A percentile compares a stretch with the other conserved stretches of the same genome.
Evolutionary conservation across 2,329 filamentous ascomycete genomes (phyloP).

Genomic region (Coniochaeta sp.): DNA sequence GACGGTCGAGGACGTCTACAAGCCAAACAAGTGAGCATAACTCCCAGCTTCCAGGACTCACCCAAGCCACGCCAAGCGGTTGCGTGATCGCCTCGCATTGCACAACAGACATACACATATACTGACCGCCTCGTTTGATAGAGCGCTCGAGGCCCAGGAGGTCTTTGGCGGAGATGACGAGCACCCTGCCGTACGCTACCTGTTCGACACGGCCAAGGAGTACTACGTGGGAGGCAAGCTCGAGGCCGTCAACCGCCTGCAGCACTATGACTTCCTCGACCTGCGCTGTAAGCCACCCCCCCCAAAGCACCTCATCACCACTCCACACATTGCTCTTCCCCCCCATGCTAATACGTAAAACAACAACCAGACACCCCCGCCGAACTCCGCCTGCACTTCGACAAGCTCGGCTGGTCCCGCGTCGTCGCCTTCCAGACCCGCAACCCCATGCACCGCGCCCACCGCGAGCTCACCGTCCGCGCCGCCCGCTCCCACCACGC

Average conservation of each 20-base stretch:
- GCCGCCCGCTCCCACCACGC: slow-evolving; percentile 92
- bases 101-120: slow-evolving; percentile 4
- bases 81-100: slow-evolving; percentile 16
- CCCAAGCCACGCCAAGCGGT: slow-evolving; percentile 12
- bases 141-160: slow-evolving; percentile 80
- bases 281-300: slow-evolving; percentile 66
- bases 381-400: slow-evolving; percentile 92
- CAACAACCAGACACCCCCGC: slow-evolving; percentile 68
- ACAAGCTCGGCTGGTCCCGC: slow-evolving; percentile 97
- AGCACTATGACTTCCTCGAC: slow-evolving; percentile 98
- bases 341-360: not conserved
- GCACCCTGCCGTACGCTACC: slow-evolving; percentile 88
- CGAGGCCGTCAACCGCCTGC: slow-evolving; percentile 87
- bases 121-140: slow-evolving; percentile 29
- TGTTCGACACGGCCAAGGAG: slow-evolving; percentile 72
- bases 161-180: slow-evolving; percentile 90
- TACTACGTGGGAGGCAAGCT: slow-evolving; percentile 95
- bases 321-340: not conserved
- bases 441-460: slow-evolving; percentile 98
- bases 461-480: slow-evolving; percentile 94
- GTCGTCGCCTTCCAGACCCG: slow-evolving; percentile 99
- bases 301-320: not conserved
- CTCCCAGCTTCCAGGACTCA: not conserved
- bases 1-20: slow-evolving; percentile 92
- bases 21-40: slow-evolving; percentile 78